phyloP scores from a whole-genome alignment of 1,284 basidiomycete species.

The Boletus holoroseus region DNA sequence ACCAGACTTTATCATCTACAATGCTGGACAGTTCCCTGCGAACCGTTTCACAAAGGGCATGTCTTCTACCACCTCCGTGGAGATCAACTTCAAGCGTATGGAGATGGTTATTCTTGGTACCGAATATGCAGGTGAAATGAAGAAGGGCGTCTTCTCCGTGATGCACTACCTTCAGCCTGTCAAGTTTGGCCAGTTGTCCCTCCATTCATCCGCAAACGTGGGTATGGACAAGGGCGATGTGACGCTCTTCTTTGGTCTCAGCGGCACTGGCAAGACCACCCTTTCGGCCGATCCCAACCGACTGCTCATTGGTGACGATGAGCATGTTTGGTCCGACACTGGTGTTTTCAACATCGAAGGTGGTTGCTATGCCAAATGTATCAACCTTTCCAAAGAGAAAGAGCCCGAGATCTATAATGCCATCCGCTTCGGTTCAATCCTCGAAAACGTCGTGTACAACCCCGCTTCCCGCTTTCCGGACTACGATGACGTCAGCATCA shows the following conservation, averaged over 20 bases:
- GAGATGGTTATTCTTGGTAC: slow-evolving; percentile 99
- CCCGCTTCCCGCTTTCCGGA: slow-evolving; percentile 82
- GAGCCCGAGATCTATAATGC: slow-evolving; percentile 98
- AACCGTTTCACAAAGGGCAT: slow-evolving; percentile 99
- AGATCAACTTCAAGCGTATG: slow-evolving; percentile 99
- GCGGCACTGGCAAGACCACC: slow-evolving; percentile 97
- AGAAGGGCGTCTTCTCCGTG: slow-evolving; percentile 99
- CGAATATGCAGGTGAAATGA: slow-evolving; percentile 99
- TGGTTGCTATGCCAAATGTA: slow-evolving; percentile 98
- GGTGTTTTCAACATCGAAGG: slow-evolving; percentile 99
- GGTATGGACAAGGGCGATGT: slow-evolving; percentile 88
- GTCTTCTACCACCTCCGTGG: slow-evolving; percentile 98
- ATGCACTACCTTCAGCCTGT: slow-evolving; percentile 99
- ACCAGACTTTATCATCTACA: slow-evolving; percentile 99
- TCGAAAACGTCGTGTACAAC: slow-evolving; percentile 99
- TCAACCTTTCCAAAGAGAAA: slow-evolving; percentile 94
- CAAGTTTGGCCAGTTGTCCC: slow-evolving; percentile 96
- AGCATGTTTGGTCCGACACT: slow-evolving; percentile 96
- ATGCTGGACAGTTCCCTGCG: slow-evolving; percentile 99
- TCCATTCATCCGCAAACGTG: slow-evolving; percentile 99
- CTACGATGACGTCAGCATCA: slow-evolving; percentile 96
- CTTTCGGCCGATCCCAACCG: slow-evolving; percentile 91
- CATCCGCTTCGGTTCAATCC: slow-evolving; percentile 92
- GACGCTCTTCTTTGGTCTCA: slow-evolving; percentile 98
- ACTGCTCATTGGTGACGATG: slow-evolving; percentile 92